Conservation (phyloP, 768 basidiomycete species). For the Baorangia bicolor region DNA sequence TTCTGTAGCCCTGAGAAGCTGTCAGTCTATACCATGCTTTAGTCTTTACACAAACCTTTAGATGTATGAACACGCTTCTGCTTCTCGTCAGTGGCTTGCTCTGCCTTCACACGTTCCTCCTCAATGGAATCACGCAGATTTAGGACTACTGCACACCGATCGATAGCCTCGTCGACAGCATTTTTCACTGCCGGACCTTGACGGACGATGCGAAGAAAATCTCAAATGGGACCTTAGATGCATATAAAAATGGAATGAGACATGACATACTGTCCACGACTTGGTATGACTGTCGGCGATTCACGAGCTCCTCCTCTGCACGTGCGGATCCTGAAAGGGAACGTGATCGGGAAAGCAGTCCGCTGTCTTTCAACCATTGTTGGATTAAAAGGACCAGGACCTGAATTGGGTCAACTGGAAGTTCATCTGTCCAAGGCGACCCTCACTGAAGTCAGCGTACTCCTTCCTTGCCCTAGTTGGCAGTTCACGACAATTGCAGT, state of each 20-base stretch:
- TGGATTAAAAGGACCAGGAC: slow-evolving; percentile 81
- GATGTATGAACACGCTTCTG: slow-evolving; percentile 66
- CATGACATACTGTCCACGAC: slow-evolving; percentile 80
- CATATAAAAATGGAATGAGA: neutral
- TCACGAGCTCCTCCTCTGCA: slow-evolving; percentile 29
- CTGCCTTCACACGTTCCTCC: slow-evolving; percentile 71
- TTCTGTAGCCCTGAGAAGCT: slow-evolving; percentile 63
- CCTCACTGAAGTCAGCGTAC: slow-evolving; percentile 83
- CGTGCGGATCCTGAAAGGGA: slow-evolving; percentile 42
- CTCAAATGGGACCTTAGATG: slow-evolving; percentile 37
- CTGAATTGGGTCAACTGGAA: slow-evolving; percentile 34
- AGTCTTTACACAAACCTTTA: slow-evolving; percentile 51
- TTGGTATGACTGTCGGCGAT: slow-evolving; percentile 67
- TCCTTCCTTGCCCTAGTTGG: slow-evolving; percentile 90
- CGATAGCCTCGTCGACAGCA: slow-evolving; percentile 84
- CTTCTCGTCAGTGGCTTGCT: slow-evolving; percentile 71
- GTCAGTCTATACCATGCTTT: slow-evolving; percentile 4
- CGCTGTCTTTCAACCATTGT: slow-evolving; percentile 65
- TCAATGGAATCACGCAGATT: slow-evolving; percentile 92
- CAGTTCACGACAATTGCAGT: slow-evolving; percentile 93
- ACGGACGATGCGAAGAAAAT: slow-evolving; percentile 81
- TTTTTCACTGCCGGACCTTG: slow-evolving; percentile 85
- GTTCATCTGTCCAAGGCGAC: neutral
- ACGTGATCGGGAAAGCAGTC: slow-evolving; percentile 36
- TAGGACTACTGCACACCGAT: slow-evolving; percentile 77